A percentile compares a stretch with the other conserved stretches of the same genome.
Conservation (phyloP, 306 rosid species). For the Lagenaria siceraria region DNA sequence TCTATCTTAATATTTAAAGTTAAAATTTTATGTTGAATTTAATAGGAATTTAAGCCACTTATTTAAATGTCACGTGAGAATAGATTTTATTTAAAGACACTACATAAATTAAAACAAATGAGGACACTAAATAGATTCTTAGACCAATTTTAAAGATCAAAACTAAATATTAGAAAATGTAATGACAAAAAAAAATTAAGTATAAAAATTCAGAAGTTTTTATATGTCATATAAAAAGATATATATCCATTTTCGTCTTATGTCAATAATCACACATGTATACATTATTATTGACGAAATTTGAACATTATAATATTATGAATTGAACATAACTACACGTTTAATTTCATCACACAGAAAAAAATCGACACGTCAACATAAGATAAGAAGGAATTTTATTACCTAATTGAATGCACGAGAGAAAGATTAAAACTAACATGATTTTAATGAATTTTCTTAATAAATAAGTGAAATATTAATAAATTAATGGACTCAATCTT, state of each 20-base stretch:
- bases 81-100: neutral
- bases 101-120: neutral
- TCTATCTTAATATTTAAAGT: neutral
- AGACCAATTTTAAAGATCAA: neutral
- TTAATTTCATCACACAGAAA: neutral
- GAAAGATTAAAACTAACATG: neutral
- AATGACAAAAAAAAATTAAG: neutral
- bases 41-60: neutral
- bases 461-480: neutral
- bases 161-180: neutral
- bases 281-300: neutral
- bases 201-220: neutral
- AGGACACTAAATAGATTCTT: neutral
- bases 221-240: neutral
- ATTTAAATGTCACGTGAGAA: too few species aligned
- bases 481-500: neutral
- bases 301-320: neutral
- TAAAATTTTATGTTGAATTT: neutral
- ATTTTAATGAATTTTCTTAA: neutral
- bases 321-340: neutral
- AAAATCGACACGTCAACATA: neutral
- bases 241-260: neutral
- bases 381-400: neutral
- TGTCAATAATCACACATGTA: neutral
- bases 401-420: neutral